Evolutionary conservation across 805 yeast species (phyloP).

Genomic region (Saturnispora besseyi): DNA sequence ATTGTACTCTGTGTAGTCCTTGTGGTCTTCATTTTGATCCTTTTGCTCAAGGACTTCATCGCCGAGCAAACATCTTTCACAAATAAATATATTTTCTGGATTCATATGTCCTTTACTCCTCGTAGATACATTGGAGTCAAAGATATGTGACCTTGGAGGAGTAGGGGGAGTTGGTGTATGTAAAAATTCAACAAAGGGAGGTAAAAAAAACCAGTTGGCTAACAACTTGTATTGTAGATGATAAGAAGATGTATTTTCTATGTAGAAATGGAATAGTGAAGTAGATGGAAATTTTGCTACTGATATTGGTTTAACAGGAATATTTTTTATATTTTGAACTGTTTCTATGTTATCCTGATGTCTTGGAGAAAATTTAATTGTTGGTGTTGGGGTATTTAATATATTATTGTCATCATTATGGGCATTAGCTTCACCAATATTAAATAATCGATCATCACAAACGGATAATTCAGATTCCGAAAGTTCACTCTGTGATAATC

Average conservation of each 20-base stretch:
- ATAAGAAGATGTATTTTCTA: slow-evolving; percentile 21
- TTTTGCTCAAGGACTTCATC: background rate
- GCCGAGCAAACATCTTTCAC: slow-evolving; percentile 19
- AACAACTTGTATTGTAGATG: slow-evolving; percentile 22
- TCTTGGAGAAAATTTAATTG: background rate
- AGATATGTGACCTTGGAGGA: slow-evolving; percentile 18
- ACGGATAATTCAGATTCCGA: slow-evolving; percentile 8
- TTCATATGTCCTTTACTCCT: slow-evolving; percentile 19
- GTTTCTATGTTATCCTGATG: background rate
- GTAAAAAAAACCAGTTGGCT: slow-evolving; percentile 30
- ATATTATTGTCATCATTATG: no score
- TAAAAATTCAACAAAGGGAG: slow-evolving; percentile 28
- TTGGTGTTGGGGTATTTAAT: background rate
- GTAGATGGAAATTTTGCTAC: slow-evolving; percentile 25
- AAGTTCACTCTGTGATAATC: slow-evolving; percentile 5
- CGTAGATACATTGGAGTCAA: slow-evolving; percentile 9
- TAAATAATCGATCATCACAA: background rate
- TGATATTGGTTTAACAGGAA: slow-evolving; percentile 8
- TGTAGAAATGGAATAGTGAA: slow-evolving; percentile 23
- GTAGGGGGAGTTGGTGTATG: slow-evolving; percentile 29
- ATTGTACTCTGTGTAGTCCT: slow-evolving; percentile 16
- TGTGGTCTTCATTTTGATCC: no score
- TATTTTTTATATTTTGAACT: background rate
- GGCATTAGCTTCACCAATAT: background rate
- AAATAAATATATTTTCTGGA: slow-evolving; percentile 27